phyloP scores from a whole-genome alignment of 306 rosid species.

The Begonia loranthoides region DNA sequence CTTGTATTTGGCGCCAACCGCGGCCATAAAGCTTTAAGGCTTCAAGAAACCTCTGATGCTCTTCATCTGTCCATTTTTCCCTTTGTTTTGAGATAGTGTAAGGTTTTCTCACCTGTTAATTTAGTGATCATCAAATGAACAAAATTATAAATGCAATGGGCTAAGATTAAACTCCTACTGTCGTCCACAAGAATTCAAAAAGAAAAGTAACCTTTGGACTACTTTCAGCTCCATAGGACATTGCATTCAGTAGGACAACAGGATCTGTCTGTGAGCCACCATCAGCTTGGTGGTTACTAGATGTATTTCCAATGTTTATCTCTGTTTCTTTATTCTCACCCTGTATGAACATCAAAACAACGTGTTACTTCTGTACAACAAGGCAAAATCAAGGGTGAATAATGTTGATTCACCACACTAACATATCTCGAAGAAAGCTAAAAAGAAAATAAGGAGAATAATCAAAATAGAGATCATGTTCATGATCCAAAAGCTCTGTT shows the following conservation, averaged over 20 bases:
- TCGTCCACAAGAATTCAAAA: background rate
- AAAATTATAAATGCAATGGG: background rate
- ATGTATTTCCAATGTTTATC: background rate
- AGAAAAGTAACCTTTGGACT: background rate
- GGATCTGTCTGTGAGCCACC: background rate
- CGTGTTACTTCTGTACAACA: background rate
- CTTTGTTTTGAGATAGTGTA: conserved; percentile 87
- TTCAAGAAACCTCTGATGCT: conserved; percentile 85
- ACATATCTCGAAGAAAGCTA: too few species aligned
- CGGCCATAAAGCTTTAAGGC: conserved; percentile 94
- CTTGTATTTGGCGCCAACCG: conserved; percentile 98
- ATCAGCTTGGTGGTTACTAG: background rate
- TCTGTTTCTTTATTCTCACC: background rate
- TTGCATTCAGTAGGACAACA: too few species aligned
- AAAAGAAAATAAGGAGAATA: too few species aligned
- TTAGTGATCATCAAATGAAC: conserved; percentile 2
- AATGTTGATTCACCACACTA: background rate
- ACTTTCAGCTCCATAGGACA: background rate
- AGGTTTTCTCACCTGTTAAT: conserved; percentile 69
- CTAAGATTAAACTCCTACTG: background rate
- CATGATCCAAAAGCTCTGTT: too few species aligned
- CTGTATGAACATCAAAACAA: background rate
- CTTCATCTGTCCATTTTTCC: conserved; percentile 94
- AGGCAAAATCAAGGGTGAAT: background rate
- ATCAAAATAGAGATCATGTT: too few species aligned